Conservation (phyloP, 768 basidiomycete species). For the Mycena belliarum region DNA sequence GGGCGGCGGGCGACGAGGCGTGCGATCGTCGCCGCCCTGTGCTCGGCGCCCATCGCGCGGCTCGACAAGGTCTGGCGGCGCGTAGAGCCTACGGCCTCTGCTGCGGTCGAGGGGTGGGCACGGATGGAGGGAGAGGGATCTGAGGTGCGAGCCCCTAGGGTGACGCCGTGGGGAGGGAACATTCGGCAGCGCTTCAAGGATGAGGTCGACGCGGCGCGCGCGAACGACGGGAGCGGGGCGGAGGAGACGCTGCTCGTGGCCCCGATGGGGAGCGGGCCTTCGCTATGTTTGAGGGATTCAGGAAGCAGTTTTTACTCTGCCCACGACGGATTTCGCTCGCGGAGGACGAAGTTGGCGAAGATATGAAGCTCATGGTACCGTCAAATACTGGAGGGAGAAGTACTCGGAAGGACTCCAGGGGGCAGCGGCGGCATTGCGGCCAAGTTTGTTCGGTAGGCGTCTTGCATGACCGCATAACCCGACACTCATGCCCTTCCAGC, state of each 20-base stretch:
- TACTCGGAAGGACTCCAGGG: constrained; percentile 40
- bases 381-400: constrained; percentile 58
- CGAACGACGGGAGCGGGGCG: constrained; percentile 30
- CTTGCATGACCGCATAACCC: background rate
- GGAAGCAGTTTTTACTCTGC: constrained; percentile 53
- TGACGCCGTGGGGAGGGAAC: constrained; percentile 74
- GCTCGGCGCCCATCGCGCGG: constrained; percentile 72
- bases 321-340: constrained; percentile 39
- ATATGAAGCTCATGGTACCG: constrained; percentile 50
- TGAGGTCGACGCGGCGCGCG: constrained; percentile 47
- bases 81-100: constrained; percentile 59
- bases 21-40: constrained; percentile 70
- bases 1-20: constrained; percentile 74
- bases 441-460: constrained; percentile 64
- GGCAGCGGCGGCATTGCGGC: constrained; percentile 42
- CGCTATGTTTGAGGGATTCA: constrained; percentile 52
- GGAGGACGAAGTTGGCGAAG: constrained; percentile 43
- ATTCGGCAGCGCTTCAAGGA: constrained; percentile 46
- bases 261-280: constrained; percentile 42
- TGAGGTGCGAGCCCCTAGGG: constrained; percentile 43
- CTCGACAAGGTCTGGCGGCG: constrained; percentile 81
- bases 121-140: constrained; percentile 40
- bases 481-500: constrained; percentile 35
- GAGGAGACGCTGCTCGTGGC: constrained; percentile 47
- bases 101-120: constrained; percentile 69